Evolutionary conservation across 192 early-diverging fungal species (phyloP).

Genomic region (Oehlia diaphana): DNA sequence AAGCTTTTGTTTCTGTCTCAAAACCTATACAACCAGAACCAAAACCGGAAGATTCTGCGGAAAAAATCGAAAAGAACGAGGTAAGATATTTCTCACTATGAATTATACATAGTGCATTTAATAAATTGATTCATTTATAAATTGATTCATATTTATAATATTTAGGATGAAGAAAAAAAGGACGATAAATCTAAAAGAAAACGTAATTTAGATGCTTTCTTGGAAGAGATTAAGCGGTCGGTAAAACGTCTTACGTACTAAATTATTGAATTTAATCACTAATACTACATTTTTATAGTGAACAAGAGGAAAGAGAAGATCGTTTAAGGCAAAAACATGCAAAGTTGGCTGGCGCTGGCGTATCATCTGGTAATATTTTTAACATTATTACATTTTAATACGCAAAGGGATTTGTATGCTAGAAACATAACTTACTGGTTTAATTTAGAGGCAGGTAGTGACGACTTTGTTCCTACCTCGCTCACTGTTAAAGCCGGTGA

Average conservation of each 20-base stretch:
- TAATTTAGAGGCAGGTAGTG: conserved; percentile 18
- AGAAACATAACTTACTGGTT: background rate
- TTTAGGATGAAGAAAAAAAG: conserved; percentile 32
- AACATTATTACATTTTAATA: background rate
- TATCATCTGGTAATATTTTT: conserved; percentile 21
- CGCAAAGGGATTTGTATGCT: background rate
- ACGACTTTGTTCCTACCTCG: conserved; percentile 16
- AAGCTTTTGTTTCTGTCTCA: conserved; percentile 29
- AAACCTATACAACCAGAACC: conserved; percentile 14
- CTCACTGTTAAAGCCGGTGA: conserved; percentile 32
- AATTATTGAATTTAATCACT: background rate
- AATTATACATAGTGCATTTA: background rate
- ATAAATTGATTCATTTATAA: background rate
- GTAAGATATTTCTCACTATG: background rate
- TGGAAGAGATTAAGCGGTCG: conserved; percentile 81
- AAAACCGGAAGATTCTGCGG: conserved; percentile 8
- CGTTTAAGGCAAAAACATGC: conserved; percentile 42
- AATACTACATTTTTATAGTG: conserved; percentile 34
- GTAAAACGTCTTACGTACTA: background rate
- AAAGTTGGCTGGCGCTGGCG: conserved; percentile 34
- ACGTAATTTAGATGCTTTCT: conserved; percentile 80
- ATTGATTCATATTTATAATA: background rate
- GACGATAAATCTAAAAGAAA: conserved; percentile 59
- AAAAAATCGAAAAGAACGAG: conserved; percentile 32
- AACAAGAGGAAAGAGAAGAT: conserved; percentile 67